Evolutionary conservation across 2,329 filamentous ascomycete species (phyloP), one percentile per base, ranked within the genome.

Genomic region (Dothideomycetidae sp.): DNA sequence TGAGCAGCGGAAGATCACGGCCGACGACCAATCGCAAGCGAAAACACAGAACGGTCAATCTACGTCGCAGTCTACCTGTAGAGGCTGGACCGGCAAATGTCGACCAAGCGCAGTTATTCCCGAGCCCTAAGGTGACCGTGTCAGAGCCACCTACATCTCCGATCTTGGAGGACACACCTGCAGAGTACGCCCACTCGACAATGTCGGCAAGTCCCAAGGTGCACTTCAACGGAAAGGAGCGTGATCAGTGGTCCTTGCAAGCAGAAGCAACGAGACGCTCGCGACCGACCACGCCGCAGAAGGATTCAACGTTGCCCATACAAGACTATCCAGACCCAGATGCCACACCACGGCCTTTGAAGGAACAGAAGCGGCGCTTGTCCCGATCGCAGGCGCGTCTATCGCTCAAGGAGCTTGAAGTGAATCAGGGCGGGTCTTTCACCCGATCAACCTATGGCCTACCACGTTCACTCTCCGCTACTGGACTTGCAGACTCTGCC

Each of bases 11-110:
- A 37, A 64, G 71, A 33, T 62, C 69, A 30, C 72, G 80, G 46
- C 62, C 75, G 3, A 70, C 74, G 43, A 66, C 68, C 14, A 68
- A 73, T 21, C 73, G 81, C 37, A 88, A 82, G 62, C 81, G 82
- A 66, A 92, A 88, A 70, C 83, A 74, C 41, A 70, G 83, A 13
- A 77, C 92, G 10, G 81, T 92, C 42, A 84, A 92, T 51, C 64
- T 92, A 10, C 71, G 83, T n/a, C 74, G 70, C 43, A 71, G 48
- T 16, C 39, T 40, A 12, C 5, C 29, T 10, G 12, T 19, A 10
- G 36, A 38, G n/a, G 9, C 35, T 18, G 7, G 7, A 26, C 7
- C 7, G 7, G 44, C 43, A 3, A 39, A 70, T 49, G 62, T 65
- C 3, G 67, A 68, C 41, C 57, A 53, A 10, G 40, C 44, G 5